Evolutionary conservation across 2,329 filamentous ascomycete genomes (phyloP).

Genomic region (Lachnellula arida): DNA sequence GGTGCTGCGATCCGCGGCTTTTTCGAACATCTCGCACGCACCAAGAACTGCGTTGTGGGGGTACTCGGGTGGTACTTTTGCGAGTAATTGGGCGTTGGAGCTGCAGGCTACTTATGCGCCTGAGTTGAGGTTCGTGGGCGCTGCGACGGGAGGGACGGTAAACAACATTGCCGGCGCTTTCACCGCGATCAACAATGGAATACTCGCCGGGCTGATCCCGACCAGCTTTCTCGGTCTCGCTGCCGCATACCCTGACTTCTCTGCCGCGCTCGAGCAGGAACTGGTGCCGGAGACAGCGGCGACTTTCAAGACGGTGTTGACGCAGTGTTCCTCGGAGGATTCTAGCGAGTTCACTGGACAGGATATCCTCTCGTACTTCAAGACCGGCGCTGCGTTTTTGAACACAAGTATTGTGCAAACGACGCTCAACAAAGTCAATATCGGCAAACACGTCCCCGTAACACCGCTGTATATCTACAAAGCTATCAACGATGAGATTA

Average conservation of each 20-base stretch:
- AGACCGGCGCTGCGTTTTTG: conserved; percentile 30
- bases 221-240: conserved; percentile 9
- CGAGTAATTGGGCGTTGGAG: conserved; percentile 48
- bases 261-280: neutral
- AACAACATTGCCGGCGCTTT: conserved; percentile 39
- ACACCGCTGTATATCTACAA: conserved; percentile 49
- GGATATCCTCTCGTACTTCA: conserved; percentile 40
- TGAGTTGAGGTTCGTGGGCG: conserved; percentile 45
- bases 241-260: conserved; percentile 2
- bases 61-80: conserved; percentile 51
- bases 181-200: conserved; percentile 29
- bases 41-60: conserved; percentile 41
- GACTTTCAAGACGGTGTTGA: conserved; percentile 29
- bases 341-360: conserved; percentile 29
- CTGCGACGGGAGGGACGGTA: conserved; percentile 45
- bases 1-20: neutral
- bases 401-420: neutral
- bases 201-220: conserved; percentile 29
- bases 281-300: conserved; percentile 29
- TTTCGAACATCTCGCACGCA: neutral
- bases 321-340: conserved; percentile 26
- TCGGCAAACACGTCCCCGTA: conserved; percentile 31
- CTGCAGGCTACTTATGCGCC: conserved; percentile 49
- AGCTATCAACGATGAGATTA: conserved; percentile 42
- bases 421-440: neutral